These are phyloP conservation scores for Tephrocybe rancida DNA, from an alignment of 768 basidiomycete species.

Conservation along the genomic window DNA sequence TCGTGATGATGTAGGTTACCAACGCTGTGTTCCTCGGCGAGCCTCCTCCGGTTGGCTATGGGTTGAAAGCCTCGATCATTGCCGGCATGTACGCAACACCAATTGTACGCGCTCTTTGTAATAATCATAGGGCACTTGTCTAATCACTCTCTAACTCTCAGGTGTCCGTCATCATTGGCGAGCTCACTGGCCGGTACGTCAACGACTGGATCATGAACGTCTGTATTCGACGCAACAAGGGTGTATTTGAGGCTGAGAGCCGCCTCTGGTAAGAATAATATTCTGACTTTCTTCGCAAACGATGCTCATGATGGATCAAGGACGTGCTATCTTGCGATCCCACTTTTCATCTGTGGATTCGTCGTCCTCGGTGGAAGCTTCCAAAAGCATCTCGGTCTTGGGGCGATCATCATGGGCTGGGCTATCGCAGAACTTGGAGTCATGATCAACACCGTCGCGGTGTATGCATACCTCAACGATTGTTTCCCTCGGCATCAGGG, in stretches of 20 bases:
- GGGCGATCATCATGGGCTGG: constrained; percentile 67
- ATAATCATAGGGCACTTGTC: background rate
- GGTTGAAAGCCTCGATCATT: constrained; percentile 49
- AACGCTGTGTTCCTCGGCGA: constrained; percentile 65
- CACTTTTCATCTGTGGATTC: constrained; percentile 65
- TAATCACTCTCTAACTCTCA: constrained; percentile 14
- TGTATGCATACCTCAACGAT: constrained; percentile 46
- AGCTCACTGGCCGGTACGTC: constrained; percentile 51
- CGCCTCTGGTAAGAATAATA: constrained; percentile 52
- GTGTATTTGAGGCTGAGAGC: constrained; percentile 62
- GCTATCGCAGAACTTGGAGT: constrained; percentile 58
- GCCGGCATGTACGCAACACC: constrained; percentile 59
- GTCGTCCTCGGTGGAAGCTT: constrained; percentile 57
- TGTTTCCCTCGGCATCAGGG: constrained; percentile 43
- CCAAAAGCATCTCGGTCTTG: constrained; percentile 53
- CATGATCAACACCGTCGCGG: constrained; percentile 64
- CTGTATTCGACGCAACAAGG: constrained; percentile 49
- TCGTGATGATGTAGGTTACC: constrained; percentile 47
- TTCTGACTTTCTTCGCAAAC: background rate
- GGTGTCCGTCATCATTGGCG: constrained; percentile 56
- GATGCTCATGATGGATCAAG: constrained; percentile 26
- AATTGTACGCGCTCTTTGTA: constrained; percentile 35
- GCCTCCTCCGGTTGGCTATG: constrained; percentile 57
- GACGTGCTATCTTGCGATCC: constrained; percentile 62
- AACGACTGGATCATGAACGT: constrained; percentile 55